phyloP scores from a whole-genome alignment of 1,284 basidiomycete genomes.

The Boletus smithii region DNA sequence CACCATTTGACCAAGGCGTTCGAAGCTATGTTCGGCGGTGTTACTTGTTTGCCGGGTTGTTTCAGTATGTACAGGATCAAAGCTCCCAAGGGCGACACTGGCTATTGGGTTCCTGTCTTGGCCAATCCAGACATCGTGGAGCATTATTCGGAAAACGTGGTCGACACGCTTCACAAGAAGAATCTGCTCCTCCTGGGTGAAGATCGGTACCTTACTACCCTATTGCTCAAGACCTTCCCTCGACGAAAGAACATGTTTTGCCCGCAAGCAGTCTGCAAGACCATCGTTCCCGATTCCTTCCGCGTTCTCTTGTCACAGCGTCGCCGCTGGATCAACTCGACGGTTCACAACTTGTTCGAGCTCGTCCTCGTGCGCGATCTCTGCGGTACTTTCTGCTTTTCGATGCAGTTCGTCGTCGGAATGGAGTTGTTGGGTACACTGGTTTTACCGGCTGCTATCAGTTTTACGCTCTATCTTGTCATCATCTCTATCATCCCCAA shows the following conservation, averaged over 20 bases:
- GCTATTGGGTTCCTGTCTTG: slow-evolving; percentile 98
- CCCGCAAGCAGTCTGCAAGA: slow-evolving; percentile 97
- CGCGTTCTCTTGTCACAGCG: slow-evolving; percentile 91
- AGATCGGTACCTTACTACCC: slow-evolving; percentile 96
- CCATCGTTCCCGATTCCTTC: slow-evolving; percentile 96
- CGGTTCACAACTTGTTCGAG: slow-evolving; percentile 95
- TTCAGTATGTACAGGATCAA: slow-evolving; percentile 99
- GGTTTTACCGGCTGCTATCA: slow-evolving; percentile 95
- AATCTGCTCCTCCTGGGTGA: slow-evolving; percentile 96
- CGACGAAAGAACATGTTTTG: slow-evolving; percentile 99
- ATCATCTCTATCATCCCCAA: slow-evolving; percentile 82
- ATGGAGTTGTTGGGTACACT: slow-evolving; percentile 98
- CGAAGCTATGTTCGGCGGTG: slow-evolving; percentile 99
- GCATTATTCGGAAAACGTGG: slow-evolving; percentile 97
- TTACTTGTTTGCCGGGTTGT: slow-evolving; percentile 98
- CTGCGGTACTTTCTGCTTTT: slow-evolving; percentile 95
- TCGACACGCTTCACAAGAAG: slow-evolving; percentile 99
- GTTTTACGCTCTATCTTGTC: slow-evolving; percentile 92
- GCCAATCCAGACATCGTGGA: slow-evolving; percentile 97
- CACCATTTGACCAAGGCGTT: slow-evolving; percentile 99
- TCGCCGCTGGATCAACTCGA: slow-evolving; percentile 99
- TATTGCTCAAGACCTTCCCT: slow-evolving; percentile 97
- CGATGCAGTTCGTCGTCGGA: slow-evolving; percentile 96
- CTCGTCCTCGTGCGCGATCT: slow-evolving; percentile 92
- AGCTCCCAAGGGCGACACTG: slow-evolving; percentile 87